Conservation (phyloP, 2,329 filamentous ascomycete species). For the Exophiala xenobiotica region DNA sequence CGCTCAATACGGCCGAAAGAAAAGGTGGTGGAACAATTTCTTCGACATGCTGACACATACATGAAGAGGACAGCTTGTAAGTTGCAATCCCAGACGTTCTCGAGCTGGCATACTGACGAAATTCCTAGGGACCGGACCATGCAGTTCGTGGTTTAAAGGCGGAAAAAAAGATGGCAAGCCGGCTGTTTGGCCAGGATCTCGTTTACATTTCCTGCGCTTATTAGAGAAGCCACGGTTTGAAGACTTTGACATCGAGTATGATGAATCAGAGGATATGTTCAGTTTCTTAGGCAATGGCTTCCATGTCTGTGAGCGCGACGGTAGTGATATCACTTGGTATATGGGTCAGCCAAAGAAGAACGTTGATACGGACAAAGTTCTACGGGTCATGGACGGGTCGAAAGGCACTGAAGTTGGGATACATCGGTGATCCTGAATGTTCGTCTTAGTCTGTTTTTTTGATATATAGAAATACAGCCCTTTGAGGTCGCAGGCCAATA, state of each 20-base stretch:
- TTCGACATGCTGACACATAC: constrained; percentile 42
- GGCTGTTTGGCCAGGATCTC: constrained; percentile 41
- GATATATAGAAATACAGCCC: background rate
- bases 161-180: constrained; percentile 32
- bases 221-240: constrained; percentile 41
- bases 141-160: constrained; percentile 26
- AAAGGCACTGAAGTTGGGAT: constrained; percentile 14
- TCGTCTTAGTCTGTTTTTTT: background rate
- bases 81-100: no score
- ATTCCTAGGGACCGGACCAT: constrained; percentile 16
- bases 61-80: constrained; percentile 35
- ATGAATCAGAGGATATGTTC: constrained; percentile 40
- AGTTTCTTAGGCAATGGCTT: constrained; percentile 48
- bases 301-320: constrained; percentile 21
- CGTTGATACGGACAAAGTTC: constrained; percentile 15
- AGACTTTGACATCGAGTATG: constrained; percentile 44
- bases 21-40: constrained; percentile 36
- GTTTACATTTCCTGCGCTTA: constrained; percentile 42
- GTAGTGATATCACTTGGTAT: constrained; percentile 25
- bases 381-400: constrained; percentile 12
- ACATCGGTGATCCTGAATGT: background rate
- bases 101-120: background rate
- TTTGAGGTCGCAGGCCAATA: background rate
- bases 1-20: constrained; percentile 16
- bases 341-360: constrained; percentile 14